These are phyloP conservation scores for Linnemannia hyalina DNA, from an alignment of 192 early-diverging fungal genomes.

Conservation along the genomic window DNA sequence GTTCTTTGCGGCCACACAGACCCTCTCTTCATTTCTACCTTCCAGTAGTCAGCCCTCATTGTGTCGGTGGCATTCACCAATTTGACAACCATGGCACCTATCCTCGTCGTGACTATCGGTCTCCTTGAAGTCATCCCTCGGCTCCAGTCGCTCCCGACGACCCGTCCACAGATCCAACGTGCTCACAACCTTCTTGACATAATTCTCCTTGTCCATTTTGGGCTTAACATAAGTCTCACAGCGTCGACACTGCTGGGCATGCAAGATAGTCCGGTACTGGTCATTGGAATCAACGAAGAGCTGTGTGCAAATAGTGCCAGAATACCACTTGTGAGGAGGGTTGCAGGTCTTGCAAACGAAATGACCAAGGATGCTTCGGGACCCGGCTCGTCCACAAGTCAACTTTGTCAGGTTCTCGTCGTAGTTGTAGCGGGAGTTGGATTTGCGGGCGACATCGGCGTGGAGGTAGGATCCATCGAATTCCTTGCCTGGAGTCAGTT, in stretches of 20 bases:
- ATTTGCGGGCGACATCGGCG: not conserved
- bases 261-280: constrained; percentile 11
- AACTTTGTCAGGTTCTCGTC: not conserved
- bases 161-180: constrained; percentile 22
- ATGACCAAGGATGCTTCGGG: not conserved
- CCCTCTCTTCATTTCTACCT: too few relatives aligned
- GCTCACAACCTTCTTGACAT: not conserved
- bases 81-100: constrained; percentile 23
- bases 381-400: too few relatives aligned
- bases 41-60: too few relatives aligned
- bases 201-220: not conserved
- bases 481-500: not conserved
- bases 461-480: not conserved
- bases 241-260: constrained; percentile 9
- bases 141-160: not conserved
- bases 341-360: not conserved
- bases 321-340: not conserved
- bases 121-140: not conserved
- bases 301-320: not conserved
- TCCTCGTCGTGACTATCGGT: constrained; percentile 9
- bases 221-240: constrained; percentile 11
- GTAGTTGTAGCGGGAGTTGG: not conserved
- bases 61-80: not conserved
- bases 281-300: not conserved
- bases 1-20: too few relatives aligned